Base-by-base conservation (phyloP, 306 rosid species). In the Myrica gale region DNA sequence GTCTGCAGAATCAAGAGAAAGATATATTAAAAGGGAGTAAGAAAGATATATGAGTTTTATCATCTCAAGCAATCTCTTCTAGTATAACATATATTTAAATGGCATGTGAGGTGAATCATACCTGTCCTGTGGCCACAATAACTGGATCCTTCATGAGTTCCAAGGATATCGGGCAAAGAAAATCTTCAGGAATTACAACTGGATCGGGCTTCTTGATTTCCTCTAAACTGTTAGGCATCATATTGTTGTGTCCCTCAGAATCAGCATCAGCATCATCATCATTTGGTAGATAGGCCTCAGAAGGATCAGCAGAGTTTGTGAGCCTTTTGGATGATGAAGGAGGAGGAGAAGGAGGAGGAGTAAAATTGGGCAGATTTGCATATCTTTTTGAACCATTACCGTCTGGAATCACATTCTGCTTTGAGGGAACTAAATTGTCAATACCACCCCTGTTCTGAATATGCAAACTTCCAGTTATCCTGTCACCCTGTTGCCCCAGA, bases 101-200 rank as follows among this genome's bases (percentile, higher is more conserved):
- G 53, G 54, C 57, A 58, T 73, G 61, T 57, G 17, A 76, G 52
- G 72, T 72, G 75, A 78, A 70, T 46, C 68, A 68, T 81, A 90
- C 99, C 99, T 96, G 99, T 56, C 99, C 99, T 0, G 99, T 96
- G 80, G 99, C 86, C 72, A 96, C 98, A 79, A 92, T 96, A 77
- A 96, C 99, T 72, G 99, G 99, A 86, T 96, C 99, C 78, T 93
- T 88, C 99, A 96, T 89, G 69, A 92, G 80, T 85, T 96, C 99
- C 84, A 96, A 82, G 78, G 99, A 96, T 79, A 96, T 90, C 44
- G 99, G 97, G 89, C 99, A 96, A 46, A 92, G 86, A 82, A 89
- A 92, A 83, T 96, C 99, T 74, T 92, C 97, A 78, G 97, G 99
- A 71, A 92, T 82, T 15, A 76, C 85, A 76, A 74, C 78, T 79